Evolutionary conservation across 352 stramenopile species (phyloP).

Genomic region (Globisporangium sylvaticum): DNA sequence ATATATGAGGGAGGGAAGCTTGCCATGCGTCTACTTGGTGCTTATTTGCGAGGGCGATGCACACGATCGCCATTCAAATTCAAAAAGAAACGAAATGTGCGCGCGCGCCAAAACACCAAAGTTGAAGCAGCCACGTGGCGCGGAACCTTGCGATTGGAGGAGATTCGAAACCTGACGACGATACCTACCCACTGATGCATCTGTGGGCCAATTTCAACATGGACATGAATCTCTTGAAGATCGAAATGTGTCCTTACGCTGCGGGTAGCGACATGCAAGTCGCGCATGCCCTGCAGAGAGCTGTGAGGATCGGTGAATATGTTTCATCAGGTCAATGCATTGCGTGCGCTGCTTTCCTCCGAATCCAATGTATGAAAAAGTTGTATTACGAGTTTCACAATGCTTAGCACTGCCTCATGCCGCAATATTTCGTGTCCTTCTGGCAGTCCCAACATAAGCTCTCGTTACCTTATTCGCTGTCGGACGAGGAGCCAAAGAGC

Average conservation of each 20-base stretch:
- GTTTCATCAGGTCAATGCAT: background rate
- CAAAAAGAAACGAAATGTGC: background rate
- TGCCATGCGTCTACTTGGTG: background rate
- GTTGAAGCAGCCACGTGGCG: conserved; percentile 3
- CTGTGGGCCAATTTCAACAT: background rate
- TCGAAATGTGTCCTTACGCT: background rate
- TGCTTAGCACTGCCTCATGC: background rate
- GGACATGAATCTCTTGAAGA: background rate
- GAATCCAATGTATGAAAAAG: background rate
- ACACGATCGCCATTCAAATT: conserved; percentile 6
- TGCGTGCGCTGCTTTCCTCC: background rate
- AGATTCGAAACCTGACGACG: background rate
- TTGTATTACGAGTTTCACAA: background rate
- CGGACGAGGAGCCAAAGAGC: conserved; percentile 81
- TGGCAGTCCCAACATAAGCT: background rate
- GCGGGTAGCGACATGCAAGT: background rate
- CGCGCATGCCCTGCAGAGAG: background rate
- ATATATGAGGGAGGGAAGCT: background rate
- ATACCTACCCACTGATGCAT: background rate
- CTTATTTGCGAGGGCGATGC: too few species aligned
- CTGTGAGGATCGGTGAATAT: background rate
- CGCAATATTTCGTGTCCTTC: background rate
- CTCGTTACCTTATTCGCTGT: conserved; percentile 50
- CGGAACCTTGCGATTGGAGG: conserved; percentile 9
- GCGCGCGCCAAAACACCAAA: background rate